Evolutionary conservation across 495 filamentous ascomycete species (phyloP).

Genomic region (Xylaria castorea): DNA sequence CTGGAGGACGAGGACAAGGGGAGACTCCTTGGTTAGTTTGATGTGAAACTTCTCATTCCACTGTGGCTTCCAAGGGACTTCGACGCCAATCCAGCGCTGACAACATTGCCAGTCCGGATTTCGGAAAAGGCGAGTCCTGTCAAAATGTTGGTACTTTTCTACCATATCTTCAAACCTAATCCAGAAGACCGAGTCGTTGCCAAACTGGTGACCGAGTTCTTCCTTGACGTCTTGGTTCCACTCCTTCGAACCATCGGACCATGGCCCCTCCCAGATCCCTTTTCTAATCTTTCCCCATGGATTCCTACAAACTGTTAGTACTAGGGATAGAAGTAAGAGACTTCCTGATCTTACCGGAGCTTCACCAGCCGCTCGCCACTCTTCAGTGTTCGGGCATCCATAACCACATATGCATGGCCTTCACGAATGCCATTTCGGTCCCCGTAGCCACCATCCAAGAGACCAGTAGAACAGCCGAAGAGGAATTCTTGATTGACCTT

Average conservation of each 20-base stretch:
- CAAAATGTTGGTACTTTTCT: conserved; percentile 82
- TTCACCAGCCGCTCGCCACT: conserved; percentile 55
- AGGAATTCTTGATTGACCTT: conserved; percentile 89
- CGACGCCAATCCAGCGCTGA: conserved; percentile 86
- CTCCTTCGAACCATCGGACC: conserved; percentile 92
- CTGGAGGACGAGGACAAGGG: conserved; percentile 81
- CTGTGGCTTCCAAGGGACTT: conserved; percentile 86
- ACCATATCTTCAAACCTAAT: conserved; percentile 82
- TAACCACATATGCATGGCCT: conserved; percentile 88
- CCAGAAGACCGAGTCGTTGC: conserved; percentile 83
- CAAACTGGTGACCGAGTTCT: conserved; percentile 84
- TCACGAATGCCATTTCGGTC: conserved; percentile 78
- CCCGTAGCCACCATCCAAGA: conserved; percentile 67
- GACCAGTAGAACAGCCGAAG: conserved; percentile 81
- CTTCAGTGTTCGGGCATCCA: conserved; percentile 71
- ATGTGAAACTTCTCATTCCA: conserved; percentile 89
- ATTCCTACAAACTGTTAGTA: conserved; percentile 56
- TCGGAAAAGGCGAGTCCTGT: conserved; percentile 88
- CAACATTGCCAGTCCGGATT: conserved; percentile 79
- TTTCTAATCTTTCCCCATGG: conserved; percentile 78
- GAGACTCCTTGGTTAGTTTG: conserved; percentile 70
- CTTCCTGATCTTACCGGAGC: conserved; percentile 44
- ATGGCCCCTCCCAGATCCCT: conserved; percentile 83
- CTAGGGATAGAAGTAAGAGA: background rate
- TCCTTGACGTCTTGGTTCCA: conserved; percentile 90